A percentile compares a stretch with the other conserved stretches of the same genome.
phyloP scores from a whole-genome alignment of 345 rosid species.

The Nasturtium officinale region DNA sequence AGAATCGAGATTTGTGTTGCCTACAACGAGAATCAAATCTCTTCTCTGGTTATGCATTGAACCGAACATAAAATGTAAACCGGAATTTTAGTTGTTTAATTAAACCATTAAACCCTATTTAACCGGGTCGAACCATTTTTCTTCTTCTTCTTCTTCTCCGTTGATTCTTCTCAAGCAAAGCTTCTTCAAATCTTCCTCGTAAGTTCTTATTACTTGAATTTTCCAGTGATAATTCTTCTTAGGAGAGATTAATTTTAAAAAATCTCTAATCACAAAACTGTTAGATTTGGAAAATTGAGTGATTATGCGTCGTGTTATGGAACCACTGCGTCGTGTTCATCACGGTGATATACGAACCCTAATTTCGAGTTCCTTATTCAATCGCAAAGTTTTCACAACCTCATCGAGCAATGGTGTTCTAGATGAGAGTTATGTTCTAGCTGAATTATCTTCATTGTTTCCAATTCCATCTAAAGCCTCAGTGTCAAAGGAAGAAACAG shows the following conservation, averaged over 20 bases:
- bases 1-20: not conserved
- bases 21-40: no score
- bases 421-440: slow-evolving; percentile 58
- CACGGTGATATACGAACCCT: not conserved
- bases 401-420: slow-evolving; percentile 27
- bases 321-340: slow-evolving; percentile 15
- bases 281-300: not conserved
- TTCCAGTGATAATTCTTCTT: not conserved
- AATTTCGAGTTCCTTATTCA: not conserved
- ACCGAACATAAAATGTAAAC: not conserved
- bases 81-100: not conserved
- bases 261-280: not conserved
- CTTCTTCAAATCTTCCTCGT: slow-evolving; percentile 29
- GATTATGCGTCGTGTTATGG: slow-evolving; percentile 24
- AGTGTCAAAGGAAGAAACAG: slow-evolving; percentile 8
- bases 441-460: slow-evolving; percentile 64
- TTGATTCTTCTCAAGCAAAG: slow-evolving; percentile 13
- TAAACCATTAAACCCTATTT: slow-evolving; percentile 13
- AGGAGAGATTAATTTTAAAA: not conserved
- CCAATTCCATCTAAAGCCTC: slow-evolving; percentile 43
- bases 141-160: slow-evolving; percentile 15
- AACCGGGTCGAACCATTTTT: slow-evolving; percentile 9
- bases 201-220: slow-evolving; percentile 4
- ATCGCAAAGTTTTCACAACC: slow-evolving; percentile 19
- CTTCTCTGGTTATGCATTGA: not conserved